Percentiles rank a stretch among this genome's conserved stretches.
Evolutionary conservation across 1,139 yeast genomes (phyloP).

Genomic region (Taphrina populina): DNA sequence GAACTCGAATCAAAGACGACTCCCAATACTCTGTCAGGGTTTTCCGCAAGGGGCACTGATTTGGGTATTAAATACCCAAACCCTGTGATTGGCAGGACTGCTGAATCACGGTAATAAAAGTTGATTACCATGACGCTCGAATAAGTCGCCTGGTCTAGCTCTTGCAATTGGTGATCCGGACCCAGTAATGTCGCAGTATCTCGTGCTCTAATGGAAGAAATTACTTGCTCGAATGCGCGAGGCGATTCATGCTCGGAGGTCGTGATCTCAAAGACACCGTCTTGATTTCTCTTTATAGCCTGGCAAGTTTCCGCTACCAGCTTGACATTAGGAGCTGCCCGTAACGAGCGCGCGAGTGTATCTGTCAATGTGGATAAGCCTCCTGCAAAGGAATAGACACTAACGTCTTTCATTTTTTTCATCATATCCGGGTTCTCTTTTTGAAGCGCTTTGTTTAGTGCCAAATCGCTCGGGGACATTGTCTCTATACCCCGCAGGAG

Average conservation of each 20-base stretch:
- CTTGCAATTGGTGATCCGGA: conserved; percentile 16
- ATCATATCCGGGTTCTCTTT: conserved; percentile 31
- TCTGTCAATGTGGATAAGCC: conserved; percentile 37
- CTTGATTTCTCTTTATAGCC: background rate
- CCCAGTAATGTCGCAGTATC: conserved; percentile 30
- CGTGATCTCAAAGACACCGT: background rate
- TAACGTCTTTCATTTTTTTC: conserved; percentile 32
- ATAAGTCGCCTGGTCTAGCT: conserved; percentile 47
- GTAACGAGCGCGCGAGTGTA: conserved; percentile 24
- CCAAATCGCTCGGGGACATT: conserved; percentile 20
- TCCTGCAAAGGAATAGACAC: conserved; percentile 37
- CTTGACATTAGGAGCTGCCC: background rate
- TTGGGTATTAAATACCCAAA: conserved; percentile 88
- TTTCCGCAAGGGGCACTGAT: conserved; percentile 46
- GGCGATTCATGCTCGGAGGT: background rate
- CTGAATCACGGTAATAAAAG: conserved; percentile 53
- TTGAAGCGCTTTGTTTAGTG: conserved; percentile 14
- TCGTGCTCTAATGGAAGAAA: conserved; percentile 38
- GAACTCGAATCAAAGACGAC: conserved; percentile 88
- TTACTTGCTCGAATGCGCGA: conserved; percentile 31
- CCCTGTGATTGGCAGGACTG: conserved; percentile 50
- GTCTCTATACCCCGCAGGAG: conserved; percentile 26
- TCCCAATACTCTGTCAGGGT: conserved; percentile 69
- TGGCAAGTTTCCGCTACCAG: conserved; percentile 4
- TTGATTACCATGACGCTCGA: conserved; percentile 63